These are phyloP conservation scores for Mortierella sp. DNA, from an alignment of 371 early-diverging fungal species.

Conservation along the genomic window DNA sequence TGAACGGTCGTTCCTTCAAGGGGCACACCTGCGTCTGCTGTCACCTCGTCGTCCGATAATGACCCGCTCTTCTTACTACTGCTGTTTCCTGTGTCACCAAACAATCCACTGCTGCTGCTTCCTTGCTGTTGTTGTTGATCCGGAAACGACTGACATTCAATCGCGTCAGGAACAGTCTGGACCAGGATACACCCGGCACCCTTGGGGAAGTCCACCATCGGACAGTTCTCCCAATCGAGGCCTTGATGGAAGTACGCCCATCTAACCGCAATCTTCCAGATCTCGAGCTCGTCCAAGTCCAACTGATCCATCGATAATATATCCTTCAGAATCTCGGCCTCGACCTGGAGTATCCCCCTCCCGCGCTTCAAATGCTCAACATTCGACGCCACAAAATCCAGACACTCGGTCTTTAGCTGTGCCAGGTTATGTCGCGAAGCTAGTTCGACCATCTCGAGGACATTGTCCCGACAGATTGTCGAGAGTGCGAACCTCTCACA, in stretches of 20 bases:
- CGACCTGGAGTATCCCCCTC: conserved; percentile 35
- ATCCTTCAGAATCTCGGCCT: conserved; percentile 43
- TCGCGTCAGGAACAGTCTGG: neutral
- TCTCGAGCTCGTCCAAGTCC: conserved; percentile 55
- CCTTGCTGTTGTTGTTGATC: conserved; percentile 2
- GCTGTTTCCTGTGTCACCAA: neutral
- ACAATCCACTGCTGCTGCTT: neutral
- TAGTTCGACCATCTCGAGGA: conserved; percentile 35
- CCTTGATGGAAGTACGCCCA: conserved; percentile 52
- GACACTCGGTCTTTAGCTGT: conserved; percentile 40
- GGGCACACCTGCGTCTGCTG: conserved; percentile 19
- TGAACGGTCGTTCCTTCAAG: conserved; percentile 14
- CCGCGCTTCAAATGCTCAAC: conserved; percentile 46
- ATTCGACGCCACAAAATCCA: conserved; percentile 51
- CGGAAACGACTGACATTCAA: neutral
- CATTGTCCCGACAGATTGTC: conserved; percentile 32
- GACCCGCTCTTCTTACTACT: neutral
- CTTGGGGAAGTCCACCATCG: conserved; percentile 41
- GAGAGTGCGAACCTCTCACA: conserved; percentile 44
- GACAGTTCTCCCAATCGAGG: conserved; percentile 49
- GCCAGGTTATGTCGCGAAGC: conserved; percentile 32
- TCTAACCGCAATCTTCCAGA: conserved; percentile 55
- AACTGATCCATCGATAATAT: conserved; percentile 52
- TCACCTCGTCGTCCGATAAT: conserved; percentile 14
- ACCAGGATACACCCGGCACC: conserved; percentile 44